Evolutionary conservation across 768 basidiomycete genomes (phyloP), one percentile per base, ranked within the genome.

Genomic region (Terana coerulea): DNA sequence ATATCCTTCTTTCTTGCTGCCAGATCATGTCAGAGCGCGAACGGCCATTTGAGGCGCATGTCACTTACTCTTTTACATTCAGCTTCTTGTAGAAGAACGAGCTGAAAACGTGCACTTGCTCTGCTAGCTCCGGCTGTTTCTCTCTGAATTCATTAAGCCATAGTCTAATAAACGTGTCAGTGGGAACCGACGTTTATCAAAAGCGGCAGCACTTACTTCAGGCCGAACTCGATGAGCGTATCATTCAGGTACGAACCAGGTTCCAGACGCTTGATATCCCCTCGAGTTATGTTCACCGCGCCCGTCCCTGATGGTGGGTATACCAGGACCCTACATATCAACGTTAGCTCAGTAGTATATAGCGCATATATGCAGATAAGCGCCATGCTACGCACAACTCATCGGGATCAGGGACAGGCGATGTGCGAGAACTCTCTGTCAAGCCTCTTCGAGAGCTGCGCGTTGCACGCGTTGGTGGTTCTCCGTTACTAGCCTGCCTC

Each of bases 11-110:
- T 80, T 73, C 31, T 63, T 57, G 40, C 63, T 66, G 21, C 11
- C 9, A 22, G 7, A 14, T 9, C 10, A 51, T 36, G 28, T 25
- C 25, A 49, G 21, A 6, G 35, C 15, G 3, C 26, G 22, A 50
- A 21, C 8, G 24, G 11, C 10, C 33, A 42, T n/a, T 19, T 14
- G 17, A 40, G 44, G 10, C 10, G 33, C 33, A 34, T 19, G 11
- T 19, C 19, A 63, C 73, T 33, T 64, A 84, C 83, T 75, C 79
- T 64, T 80, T 87, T 47, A 78, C 77, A 52, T 85, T 86, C 24
- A 99, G 70, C 67, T 97, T 95, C 73, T 95, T 91, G 74, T 95
- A 98, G 69, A 99, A 98, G 71, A 98, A 99, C 0, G 95, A 95
- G 66, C 86, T 98, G 74, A 98, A 98, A 3, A 98, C 79, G 61